Evolutionary conservation across 2,329 filamentous ascomycete species (phyloP), one percentile per base, ranked within the genome.

Genomic region (Blastomyces parvus): DNA sequence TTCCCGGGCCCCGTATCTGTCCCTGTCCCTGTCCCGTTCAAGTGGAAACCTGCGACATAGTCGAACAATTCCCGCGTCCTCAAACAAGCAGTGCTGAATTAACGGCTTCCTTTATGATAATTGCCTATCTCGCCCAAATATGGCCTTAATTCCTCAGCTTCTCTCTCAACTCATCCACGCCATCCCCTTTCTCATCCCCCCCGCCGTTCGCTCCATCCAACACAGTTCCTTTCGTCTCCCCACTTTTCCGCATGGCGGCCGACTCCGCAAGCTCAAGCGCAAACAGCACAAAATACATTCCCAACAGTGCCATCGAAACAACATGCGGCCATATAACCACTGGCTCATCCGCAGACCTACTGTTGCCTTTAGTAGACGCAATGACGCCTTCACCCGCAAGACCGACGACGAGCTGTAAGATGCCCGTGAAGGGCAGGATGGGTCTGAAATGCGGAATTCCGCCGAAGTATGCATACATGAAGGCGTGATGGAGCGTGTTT

Each of bases 381-480:
- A 57, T 25, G 2, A n/a, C n/a, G n/a, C 33, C 59, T 61, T 71
- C 69, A 6, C 63, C 59, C 40, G 60, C 52, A 44, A 69, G 66
- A 13, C 69, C 68, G 30, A 63, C 64, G 30, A 63, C 42, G 19
- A 71, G 59, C 64, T 70, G 68, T 48, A 68, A 14, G 50, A 58
- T 62, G 3, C 68, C 69, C 19, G 69, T 70, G 44, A 66, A 60
- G 11, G 67, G 68, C 40, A 71, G 48, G 8, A 69, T 59, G n/a
- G 64, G 61, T 25, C 63, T 63, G 40, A 68, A 62, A n/a, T 27
- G 44, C n/a, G 52, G 27, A 36, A 68, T 36, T 42, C 72, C 70
- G 38, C 70, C 71, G 66, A 74, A 74, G 60, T 71, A 74, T 1
- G 68, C 67, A 61, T 73, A 73, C 72, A 73, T 72, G 53, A 72